Evolutionary conservation across 2,329 filamentous ascomycete genomes (phyloP).

Genomic region (Cytospora chrysosperma): DNA sequence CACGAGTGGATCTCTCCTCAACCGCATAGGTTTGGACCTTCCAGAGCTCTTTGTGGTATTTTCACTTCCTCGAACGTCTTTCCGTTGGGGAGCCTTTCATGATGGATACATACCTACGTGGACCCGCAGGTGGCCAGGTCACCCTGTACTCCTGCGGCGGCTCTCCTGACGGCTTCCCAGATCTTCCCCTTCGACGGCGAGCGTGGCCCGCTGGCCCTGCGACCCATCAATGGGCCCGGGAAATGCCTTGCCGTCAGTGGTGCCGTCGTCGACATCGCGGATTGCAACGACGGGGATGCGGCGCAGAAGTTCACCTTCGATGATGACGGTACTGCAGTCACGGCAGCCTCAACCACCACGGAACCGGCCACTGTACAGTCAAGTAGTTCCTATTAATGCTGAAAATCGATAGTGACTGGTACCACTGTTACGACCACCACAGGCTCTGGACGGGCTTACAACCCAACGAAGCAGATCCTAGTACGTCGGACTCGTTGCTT

Average conservation of each 20-base stretch:
- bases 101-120: too few relatives aligned
- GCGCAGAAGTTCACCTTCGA: slow-evolving; percentile 44
- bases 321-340: slow-evolving; percentile 6
- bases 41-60: too few relatives aligned
- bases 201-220: slow-evolving; percentile 42
- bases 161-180: slow-evolving; percentile 55
- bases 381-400: too few relatives aligned
- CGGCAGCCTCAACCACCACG: not conserved
- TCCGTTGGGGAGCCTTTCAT: too few relatives aligned
- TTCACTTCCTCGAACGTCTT: too few relatives aligned
- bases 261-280: slow-evolving; percentile 43
- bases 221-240: slow-evolving; percentile 45
- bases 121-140: slow-evolving; percentile 51
- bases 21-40: not conserved
- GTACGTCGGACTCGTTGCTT: not conserved
- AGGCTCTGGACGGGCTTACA: not conserved
- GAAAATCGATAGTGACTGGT: slow-evolving; percentile 33
- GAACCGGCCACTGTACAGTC: not conserved
- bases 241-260: slow-evolving; percentile 49
- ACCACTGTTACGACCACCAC: not conserved
- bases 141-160: slow-evolving; percentile 59
- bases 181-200: slow-evolving; percentile 47
- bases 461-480: not conserved
- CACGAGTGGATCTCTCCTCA: not conserved
- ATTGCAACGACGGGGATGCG: slow-evolving; percentile 40